Evolutionary conservation across 768 basidiomycete genomes (phyloP), one percentile per base, ranked within the genome.

Genomic region (Mycena latifolia): DNA sequence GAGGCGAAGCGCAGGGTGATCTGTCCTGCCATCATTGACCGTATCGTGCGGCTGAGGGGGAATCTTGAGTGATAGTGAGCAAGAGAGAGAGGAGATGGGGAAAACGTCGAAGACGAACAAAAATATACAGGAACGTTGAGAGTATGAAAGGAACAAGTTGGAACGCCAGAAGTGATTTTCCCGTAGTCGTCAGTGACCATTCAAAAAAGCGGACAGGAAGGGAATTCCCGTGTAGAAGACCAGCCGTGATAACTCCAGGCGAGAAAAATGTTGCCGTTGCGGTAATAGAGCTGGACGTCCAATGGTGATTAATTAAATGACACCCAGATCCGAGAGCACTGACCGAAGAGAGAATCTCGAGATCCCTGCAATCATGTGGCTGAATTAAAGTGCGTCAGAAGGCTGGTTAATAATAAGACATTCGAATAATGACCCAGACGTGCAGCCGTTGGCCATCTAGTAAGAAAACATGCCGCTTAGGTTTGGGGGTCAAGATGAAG

Each of bases 401-500:
- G 45, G n/a, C 15, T 29, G 35, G 14, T 37, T 18, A n/a, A n/a
- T 17, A 22, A 20, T 11, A 33, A 29, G 37, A 14, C 37, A 24
- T 55, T 50, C 60, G 37, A 47, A 53, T 15, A 66, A 72, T 24
- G 74, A 89, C 88, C 88, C 89, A 20, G 89, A 90, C 14, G 89
- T 89, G 72, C 89, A 90, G 25, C 89, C 89, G 62, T 87, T 88
- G 18, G 84, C 79, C 55, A 89, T 72, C 88, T 88, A n/a, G n/a
- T n/a, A n/a, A n/a, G n/a, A n/a, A 39, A 33, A 11, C 11, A 33
- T 52, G 24, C 15, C 47, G 55, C 31, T 53, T 27, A 56, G 52
- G n/a, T n/a, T n/a, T 46, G n/a, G 50, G 33, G 24, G 28, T 25
- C 24, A 29, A 24, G 10, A n/a, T 3, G 24, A 31, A 12, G 25